These are phyloP conservation scores for Fraxinus albicans DNA, from an alignment of 305 asterid species.

Conservation along the genomic window DNA sequence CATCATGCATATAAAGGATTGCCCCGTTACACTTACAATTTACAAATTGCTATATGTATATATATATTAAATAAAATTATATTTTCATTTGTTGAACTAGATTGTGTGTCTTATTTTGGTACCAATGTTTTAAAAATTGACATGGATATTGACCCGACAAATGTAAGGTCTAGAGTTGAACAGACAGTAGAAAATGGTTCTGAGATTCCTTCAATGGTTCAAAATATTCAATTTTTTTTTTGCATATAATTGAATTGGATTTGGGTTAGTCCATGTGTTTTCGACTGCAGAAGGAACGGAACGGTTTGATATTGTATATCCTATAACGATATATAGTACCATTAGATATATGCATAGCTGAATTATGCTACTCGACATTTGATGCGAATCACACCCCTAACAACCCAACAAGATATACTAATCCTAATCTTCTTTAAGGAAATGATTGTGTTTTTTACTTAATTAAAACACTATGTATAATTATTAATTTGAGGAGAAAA, in stretches of 20 bases:
- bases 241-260: neutral
- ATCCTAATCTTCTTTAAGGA: neutral
- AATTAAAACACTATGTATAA: neutral
- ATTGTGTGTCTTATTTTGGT: too few relatives aligned
- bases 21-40: conserved; percentile 12
- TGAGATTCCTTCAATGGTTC: neutral
- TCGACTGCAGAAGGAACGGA: neutral
- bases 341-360: neutral
- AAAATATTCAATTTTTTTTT: too few relatives aligned
- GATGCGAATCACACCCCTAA: neutral
- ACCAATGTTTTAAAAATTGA: neutral
- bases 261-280: neutral
- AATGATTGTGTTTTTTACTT: neutral
- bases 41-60: neutral
- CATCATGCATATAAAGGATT: conserved; percentile 15
- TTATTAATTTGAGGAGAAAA: neutral
- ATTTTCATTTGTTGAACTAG: neutral
- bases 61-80: neutral
- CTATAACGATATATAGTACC: neutral
- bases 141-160: neutral
- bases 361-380: neutral
- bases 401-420: neutral
- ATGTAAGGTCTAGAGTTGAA: neutral
- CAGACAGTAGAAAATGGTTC: too few relatives aligned
- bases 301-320: neutral